Evolutionary conservation across 2,329 filamentous ascomycete genomes (phyloP).

Genomic region (Aspergillus sojae): DNA sequence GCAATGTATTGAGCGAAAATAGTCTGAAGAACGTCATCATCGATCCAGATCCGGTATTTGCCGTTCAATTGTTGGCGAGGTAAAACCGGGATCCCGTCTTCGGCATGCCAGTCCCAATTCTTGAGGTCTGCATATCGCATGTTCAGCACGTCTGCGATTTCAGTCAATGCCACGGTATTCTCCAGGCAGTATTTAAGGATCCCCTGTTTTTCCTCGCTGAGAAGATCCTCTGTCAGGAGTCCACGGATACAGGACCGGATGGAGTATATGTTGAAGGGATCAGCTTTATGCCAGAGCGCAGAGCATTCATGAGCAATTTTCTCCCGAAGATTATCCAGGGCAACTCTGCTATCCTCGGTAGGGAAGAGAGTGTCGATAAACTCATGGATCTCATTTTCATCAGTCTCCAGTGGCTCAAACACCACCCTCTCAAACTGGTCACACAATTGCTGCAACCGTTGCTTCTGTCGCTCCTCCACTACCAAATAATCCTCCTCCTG

Average conservation of each 20-base stretch:
- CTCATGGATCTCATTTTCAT: conserved; percentile 31
- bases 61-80: conserved; percentile 48
- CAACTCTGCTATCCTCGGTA: conserved; percentile 24
- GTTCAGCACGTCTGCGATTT: conserved; percentile 50
- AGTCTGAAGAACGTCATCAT: conserved; percentile 51
- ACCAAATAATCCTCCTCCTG: conserved; percentile 33
- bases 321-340: conserved; percentile 5
- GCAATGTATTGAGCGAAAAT: conserved; percentile 50
- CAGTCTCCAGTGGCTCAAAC: conserved; percentile 40
- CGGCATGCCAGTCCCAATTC: conserved; percentile 49
- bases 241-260: conserved; percentile 42
- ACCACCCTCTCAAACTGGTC: conserved; percentile 46
- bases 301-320: background rate
- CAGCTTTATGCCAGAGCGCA: conserved; percentile 18
- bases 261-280: conserved; percentile 35
- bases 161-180: conserved; percentile 42
- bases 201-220: conserved; percentile 47
- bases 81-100: conserved; percentile 44
- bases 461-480: conserved; percentile 38
- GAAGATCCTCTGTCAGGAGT: conserved; percentile 44
- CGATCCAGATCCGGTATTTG: conserved; percentile 51
- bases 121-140: conserved; percentile 46
- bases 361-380: conserved; percentile 38
- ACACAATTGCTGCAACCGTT: conserved; percentile 39
- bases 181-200: conserved; percentile 44